A percentile compares a stretch with the other conserved stretches of the same genome.
phyloP scores from a whole-genome alignment of 2,329 filamentous ascomycete species.

The Grosmannia clavigera region DNA sequence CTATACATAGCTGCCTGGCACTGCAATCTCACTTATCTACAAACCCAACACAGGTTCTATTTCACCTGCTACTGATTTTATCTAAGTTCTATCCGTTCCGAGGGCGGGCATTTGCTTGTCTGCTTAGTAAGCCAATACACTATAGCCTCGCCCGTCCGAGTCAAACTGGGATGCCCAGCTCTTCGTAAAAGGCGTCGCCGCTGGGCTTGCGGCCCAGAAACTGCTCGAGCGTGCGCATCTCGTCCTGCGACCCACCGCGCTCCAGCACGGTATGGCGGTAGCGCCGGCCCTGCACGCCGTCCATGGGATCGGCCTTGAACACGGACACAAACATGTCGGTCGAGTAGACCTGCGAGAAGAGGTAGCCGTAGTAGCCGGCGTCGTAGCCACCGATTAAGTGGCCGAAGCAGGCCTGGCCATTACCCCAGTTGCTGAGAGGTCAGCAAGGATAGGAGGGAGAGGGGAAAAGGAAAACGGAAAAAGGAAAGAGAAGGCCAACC shows the following conservation, averaged over 20 bases:
- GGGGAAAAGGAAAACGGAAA: background rate
- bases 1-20: too few relatives aligned
- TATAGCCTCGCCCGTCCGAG: constrained; percentile 2
- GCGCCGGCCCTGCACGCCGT: constrained; percentile 56
- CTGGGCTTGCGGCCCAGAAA: constrained; percentile 68
- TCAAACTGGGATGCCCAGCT: constrained; percentile 43
- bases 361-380: constrained; percentile 69
- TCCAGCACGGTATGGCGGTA: constrained; percentile 72
- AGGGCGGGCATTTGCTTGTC: background rate
- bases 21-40: too few relatives aligned
- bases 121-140: background rate
- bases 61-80: too few relatives aligned
- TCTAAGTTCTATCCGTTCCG: too few relatives aligned
- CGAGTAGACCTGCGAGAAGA: constrained; percentile 68
- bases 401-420: constrained; percentile 69
- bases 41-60: too few relatives aligned
- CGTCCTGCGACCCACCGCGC: constrained; percentile 64
- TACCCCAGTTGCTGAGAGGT: constrained; percentile 49
- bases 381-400: constrained; percentile 78
- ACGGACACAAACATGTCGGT: constrained; percentile 77
- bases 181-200: constrained; percentile 68
- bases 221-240: constrained; percentile 68
- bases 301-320: constrained; percentile 70
- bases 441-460: background rate
- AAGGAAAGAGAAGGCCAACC: constrained; percentile 26